Conservation (phyloP, 148 eudicot species). For the Agrostemma githago region DNA sequence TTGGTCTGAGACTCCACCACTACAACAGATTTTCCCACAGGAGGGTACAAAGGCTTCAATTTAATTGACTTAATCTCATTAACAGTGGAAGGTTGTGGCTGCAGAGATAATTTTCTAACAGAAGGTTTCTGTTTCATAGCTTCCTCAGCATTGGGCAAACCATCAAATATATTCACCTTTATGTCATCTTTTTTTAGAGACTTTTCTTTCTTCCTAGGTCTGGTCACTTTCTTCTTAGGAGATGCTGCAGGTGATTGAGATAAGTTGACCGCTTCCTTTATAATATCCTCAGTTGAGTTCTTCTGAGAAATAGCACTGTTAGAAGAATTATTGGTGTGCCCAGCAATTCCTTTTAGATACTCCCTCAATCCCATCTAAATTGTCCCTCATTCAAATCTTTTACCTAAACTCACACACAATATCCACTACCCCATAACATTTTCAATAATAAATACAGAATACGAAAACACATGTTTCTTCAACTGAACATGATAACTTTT, state of each 20-base stretch:
- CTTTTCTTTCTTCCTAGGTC: conserved; percentile 35
- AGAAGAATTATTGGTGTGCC: conserved; percentile 25
- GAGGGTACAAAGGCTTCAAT: conserved; percentile 60
- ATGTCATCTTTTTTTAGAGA: conserved; percentile 27
- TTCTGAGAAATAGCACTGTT: conserved; percentile 41
- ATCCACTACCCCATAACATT: neutral
- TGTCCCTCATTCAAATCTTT: neutral
- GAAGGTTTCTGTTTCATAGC: too few relatives aligned
- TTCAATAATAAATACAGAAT: neutral
- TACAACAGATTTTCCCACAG: conserved; percentile 69
- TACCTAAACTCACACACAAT: neutral
- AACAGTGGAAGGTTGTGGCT: conserved; percentile 25
- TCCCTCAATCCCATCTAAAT: neutral
- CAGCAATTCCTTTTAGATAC: conserved; percentile 6
- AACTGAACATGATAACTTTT: neutral
- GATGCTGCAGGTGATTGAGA: conserved; percentile 30
- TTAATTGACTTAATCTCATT: conserved; percentile 39
- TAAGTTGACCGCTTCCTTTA: conserved; percentile 28
- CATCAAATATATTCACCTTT: conserved; percentile 27
- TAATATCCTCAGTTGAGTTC: conserved; percentile 30
- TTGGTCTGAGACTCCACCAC: conserved; percentile 90
- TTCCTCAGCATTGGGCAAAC: conserved; percentile 20
- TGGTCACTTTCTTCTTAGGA: conserved; percentile 32
- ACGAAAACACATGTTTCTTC: neutral
- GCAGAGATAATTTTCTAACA: conserved; percentile 23